Evolutionary conservation across 257 asterid species (phyloP).

Genomic region (Solanum virginianum): DNA sequence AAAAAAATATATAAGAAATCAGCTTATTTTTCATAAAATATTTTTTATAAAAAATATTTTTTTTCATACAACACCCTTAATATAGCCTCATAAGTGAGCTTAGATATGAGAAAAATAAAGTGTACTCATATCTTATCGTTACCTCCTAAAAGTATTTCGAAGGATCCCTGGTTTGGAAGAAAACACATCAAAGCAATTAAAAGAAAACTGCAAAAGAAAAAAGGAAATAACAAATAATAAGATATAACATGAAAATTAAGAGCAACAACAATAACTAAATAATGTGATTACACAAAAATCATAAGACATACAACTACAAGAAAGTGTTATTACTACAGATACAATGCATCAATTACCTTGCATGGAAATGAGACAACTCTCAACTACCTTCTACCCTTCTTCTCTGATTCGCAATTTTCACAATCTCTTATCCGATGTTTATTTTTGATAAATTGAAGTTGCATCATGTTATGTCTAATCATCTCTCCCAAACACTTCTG

Average conservation of each 20-base stretch:
- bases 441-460: background rate
- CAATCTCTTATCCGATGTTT: background rate
- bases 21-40: too few relatives aligned
- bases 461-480: background rate
- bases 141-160: too few relatives aligned
- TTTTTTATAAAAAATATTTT: too few relatives aligned
- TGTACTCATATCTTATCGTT: background rate
- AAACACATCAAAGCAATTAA: background rate
- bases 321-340: background rate
- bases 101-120: background rate
- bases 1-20: too few relatives aligned
- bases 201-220: background rate
- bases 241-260: background rate
- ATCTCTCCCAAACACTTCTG: background rate
- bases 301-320: background rate
- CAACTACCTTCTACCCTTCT: background rate
- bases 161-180: background rate
- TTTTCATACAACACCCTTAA: background rate
- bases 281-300: background rate
- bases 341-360: background rate
- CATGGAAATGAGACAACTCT: background rate
- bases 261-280: background rate
- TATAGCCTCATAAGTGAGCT: too few relatives aligned
- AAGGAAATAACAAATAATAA: background rate
- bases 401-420: background rate